Base-by-base conservation (phyloP, 441 rosid genomes). In the Rhodomyrtus psidioides region DNA sequence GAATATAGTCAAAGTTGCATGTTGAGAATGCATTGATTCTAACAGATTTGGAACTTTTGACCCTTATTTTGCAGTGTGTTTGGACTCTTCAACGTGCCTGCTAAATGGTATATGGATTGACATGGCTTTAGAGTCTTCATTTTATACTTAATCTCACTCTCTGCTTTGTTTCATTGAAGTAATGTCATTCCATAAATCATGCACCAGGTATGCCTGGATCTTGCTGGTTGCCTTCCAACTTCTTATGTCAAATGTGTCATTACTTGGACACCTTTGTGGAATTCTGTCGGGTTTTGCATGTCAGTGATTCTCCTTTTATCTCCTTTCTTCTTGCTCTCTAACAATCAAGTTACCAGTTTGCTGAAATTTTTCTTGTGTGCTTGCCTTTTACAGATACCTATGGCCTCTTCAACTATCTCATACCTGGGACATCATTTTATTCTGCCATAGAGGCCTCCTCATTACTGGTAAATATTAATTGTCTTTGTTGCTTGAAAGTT, bases 241-340 rank as follows among this genome's bases (percentile, higher is more conserved):
- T 91, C 95, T 97, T 79, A 94, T 97, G 98, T 85, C 97, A 83
- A 97, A 97, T 86, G 97, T 97, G 79, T 97, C 99, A 12, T 94
- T 97, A 85, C 97, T 97, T 70, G 99, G 99, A 82, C 99, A 96
- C 87, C 94, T 97, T 28, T 96, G 97, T 62, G 99, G 99, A 90
- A 96, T 97, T 92, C 89, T 97, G 86, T 96, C 99, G 44, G 98
- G 99, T 84, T 96, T 95, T 93, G 96, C 98, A 88, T 97, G 99
- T 96, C 89, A 65, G 94, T 88, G 53, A 55, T 87, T 27, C 84
- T 79, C 85, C 30, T 83, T 75, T 85, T 86, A 6, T 74, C 81
- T 34, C 27, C 75, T 58, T 84, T 55, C 62, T 17, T 82, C 87
- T 83, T 28, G 54, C n/a, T 9, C 70, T 86, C 44, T 57, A 62